phyloP scores from a whole-genome alignment of 164 flowering plant species.

The Saururus chinensis region DNA sequence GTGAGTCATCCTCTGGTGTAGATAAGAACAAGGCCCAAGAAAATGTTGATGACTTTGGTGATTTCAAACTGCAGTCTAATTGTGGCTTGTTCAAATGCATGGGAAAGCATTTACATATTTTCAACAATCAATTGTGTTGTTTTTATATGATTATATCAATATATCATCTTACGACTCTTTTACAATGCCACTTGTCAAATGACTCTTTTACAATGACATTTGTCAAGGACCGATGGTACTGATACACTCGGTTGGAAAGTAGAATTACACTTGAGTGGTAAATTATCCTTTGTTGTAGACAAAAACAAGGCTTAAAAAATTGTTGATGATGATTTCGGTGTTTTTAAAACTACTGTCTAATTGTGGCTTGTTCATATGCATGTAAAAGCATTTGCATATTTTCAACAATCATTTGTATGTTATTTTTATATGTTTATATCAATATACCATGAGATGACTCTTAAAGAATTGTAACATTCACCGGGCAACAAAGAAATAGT shows the following conservation, averaged over 20 bases:
- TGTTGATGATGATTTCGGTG: conserved; percentile 89
- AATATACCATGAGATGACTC: no score
- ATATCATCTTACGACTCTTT: no score
- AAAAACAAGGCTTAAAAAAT: conserved; percentile 25
- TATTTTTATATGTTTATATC: no score
- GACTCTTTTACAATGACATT: no score
- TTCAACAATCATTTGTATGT: not conserved
- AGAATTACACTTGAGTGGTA: no score
- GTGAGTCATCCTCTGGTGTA: conserved; percentile 17
- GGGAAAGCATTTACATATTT: not conserved
- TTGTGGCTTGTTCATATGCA: no score
- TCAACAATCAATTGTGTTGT: no score
- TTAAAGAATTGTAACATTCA: no score
- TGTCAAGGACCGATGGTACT: conserved; percentile 16
- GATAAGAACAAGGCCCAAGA: conserved; percentile 26
- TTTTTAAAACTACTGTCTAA: conserved; percentile 72
- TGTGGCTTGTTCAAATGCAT: not conserved
- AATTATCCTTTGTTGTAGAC: conserved; percentile 12
- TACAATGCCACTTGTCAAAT: no score
- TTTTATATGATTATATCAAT: no score
- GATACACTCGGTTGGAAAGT: conserved; percentile 8
- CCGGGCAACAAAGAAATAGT: no score
- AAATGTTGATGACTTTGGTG: conserved; percentile 76
- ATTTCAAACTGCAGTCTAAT: conserved; percentile 71
- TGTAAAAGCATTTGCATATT: no score